Evolutionary conservation across 805 yeast species (phyloP).

Genomic region (Wickerhamiella musiphila): DNA sequence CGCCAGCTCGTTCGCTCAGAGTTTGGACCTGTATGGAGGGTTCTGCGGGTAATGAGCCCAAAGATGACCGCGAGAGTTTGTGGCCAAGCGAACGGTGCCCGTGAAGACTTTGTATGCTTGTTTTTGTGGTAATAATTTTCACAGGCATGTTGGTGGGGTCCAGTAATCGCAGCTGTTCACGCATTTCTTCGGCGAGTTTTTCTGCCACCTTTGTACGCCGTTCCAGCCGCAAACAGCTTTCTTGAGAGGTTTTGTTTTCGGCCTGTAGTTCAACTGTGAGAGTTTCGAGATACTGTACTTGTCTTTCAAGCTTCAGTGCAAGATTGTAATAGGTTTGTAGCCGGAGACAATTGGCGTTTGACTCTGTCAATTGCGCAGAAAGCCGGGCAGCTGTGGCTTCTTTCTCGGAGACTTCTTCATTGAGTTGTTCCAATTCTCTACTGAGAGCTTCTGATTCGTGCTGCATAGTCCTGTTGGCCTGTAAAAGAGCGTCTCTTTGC

Average conservation of each 20-base stretch:
- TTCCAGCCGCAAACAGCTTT: not conserved
- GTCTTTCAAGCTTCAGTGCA: constrained; percentile 12
- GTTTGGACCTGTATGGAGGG: no score
- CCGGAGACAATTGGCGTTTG: constrained; percentile 6
- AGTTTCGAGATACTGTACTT: constrained; percentile 11
- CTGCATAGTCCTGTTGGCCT: constrained; percentile 5
- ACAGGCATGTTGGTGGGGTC: no score
- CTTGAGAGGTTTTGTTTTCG: not conserved
- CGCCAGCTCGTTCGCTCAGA: no score
- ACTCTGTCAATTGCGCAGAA: constrained; percentile 5
- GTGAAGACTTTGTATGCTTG: no score
- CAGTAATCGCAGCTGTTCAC: no score
- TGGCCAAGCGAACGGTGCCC: no score
- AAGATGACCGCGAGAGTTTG: no score
- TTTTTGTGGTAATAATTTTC: not conserved
- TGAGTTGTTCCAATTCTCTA: constrained; percentile 8
- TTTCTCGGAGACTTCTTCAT: constrained; percentile 8
- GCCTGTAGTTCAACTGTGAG: constrained; percentile 5
- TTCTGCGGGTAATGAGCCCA: no score
- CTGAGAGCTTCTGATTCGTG: constrained; percentile 9
- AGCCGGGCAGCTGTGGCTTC: constrained; percentile 9
- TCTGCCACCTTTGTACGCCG: not conserved
- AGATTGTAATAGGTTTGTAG: constrained; percentile 8
- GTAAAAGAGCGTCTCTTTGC: constrained; percentile 2
- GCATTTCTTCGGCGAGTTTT: not conserved